phyloP scores from a whole-genome alignment of 495 filamentous ascomycete genomes.

The Penicillium malachiteum region DNA sequence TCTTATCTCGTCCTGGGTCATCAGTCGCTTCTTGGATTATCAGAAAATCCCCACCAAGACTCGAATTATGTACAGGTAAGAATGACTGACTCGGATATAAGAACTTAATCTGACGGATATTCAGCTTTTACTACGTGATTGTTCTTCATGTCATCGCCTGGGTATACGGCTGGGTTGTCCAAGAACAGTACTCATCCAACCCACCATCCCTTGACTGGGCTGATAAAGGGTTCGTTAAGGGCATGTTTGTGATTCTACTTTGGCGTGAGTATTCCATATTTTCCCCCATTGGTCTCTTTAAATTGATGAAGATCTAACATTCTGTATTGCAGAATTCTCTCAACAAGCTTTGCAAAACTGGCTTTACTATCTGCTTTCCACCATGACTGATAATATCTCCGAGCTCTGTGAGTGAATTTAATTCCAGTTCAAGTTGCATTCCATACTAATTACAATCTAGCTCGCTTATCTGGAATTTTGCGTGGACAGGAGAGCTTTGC shows the following conservation, averaged over 20 bases:
- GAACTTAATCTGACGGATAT: not conserved
- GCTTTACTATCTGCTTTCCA: conserved; percentile 59
- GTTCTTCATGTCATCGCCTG: conserved; percentile 42
- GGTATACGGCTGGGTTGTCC: conserved; percentile 51
- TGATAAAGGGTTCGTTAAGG: conserved; percentile 43
- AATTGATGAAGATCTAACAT: not conserved
- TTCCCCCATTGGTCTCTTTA: not conserved
- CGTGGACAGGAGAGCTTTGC: conserved; percentile 61
- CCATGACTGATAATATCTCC: conserved; percentile 54
- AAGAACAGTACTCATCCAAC: conserved; percentile 45
- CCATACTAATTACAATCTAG: conserved; percentile 20
- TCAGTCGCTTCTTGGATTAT: conserved; percentile 45
- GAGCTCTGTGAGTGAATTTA: conserved; percentile 44
- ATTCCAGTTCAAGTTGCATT: conserved; percentile 5
- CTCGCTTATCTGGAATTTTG: conserved; percentile 57
- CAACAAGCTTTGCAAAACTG: conserved; percentile 49
- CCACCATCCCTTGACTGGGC: conserved; percentile 44
- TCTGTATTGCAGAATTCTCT: conserved; percentile 30
- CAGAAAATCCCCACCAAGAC: conserved; percentile 33
- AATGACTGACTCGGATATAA: too few species aligned
- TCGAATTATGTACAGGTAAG: conserved; percentile 38
- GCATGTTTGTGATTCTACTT: conserved; percentile 46
- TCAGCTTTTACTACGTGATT: conserved; percentile 44
- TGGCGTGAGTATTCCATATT: conserved; percentile 30
- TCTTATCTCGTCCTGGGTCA: conserved; percentile 35